Evolutionary conservation across 108 stramenopile species (phyloP), one percentile per base, ranked within the genome.

Genomic region (Stephanodiscus triporus): DNA sequence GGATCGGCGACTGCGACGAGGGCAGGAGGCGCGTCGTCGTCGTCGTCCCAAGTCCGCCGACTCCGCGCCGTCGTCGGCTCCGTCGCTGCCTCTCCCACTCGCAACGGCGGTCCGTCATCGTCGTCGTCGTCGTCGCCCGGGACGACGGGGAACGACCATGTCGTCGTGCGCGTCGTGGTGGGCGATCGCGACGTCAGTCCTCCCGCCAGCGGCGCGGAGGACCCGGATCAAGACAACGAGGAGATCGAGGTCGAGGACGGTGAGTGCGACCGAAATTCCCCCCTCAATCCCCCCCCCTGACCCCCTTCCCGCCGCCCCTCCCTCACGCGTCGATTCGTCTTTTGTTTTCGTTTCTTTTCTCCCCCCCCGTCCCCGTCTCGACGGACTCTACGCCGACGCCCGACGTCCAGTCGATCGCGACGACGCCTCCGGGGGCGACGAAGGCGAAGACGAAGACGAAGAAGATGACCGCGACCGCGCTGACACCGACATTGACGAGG

Each of bases 121-220:
- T 19, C 34, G 16, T 40, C 40, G 27, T 9, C 27, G 13, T 29
- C 29, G 27, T 7, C 29, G 16, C 3, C 27, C 30, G 10, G 1
- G 27, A 4, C 27, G 9, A 32, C 9, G 56, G 38, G 37, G 36
- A 19, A 57, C n/a, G n/a, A n/a, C n/a, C n/a, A n/a, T n/a, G n/a
- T 16, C 23, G 58, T 38, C 29, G 58, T 59, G 1, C 58, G 58
- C 4, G 37, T 59, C n/a, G 1, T 38, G 6, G 58, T 37, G 32
- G 37, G 37, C n/a, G 19, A 59, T 17, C 36, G n/a, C 26, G n/a
- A 59, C 34, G 58, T 59, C 58, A 27, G 36, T 38, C 58, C 58
- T 2, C 58, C 58, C 13, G 32, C 17, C 6, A 29, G 27, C 55
- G 55, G 13, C 26, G 55, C 13, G 13, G 55, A 53, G n/a, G 20